Evolutionary conservation across 257 asterid species (phyloP).

Genomic region (Fraxinus pennsylvanica): DNA sequence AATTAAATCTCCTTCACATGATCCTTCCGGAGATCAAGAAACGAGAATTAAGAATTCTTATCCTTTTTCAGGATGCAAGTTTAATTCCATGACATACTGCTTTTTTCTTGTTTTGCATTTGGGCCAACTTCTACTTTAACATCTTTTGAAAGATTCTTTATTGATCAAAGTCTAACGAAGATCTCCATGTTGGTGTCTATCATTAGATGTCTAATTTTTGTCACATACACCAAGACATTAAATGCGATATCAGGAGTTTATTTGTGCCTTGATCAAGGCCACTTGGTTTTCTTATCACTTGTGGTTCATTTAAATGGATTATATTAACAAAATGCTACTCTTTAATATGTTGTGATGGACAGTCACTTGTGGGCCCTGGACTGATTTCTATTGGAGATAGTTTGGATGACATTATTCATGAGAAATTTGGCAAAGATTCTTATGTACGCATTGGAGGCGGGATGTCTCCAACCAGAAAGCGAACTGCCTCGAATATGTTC

Average conservation of each 20-base stretch:
- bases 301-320: not conserved
- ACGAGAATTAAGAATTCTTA: constrained; percentile 54
- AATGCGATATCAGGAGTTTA: not conserved
- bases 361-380: constrained; percentile 44
- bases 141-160: constrained; percentile 3
- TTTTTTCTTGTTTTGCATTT: constrained; percentile 3
- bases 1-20: constrained; percentile 57
- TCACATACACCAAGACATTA: not conserved
- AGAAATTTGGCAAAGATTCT: constrained; percentile 51
- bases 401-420: constrained; percentile 56
- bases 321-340: not conserved
- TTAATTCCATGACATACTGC: not conserved
- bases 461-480: constrained; percentile 31
- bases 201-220: not conserved
- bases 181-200: not conserved
- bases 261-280: constrained; percentile 6
- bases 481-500: constrained; percentile 33
- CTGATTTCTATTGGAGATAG: constrained; percentile 48
- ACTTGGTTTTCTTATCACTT: not conserved
- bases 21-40: constrained; percentile 50
- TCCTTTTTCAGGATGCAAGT: constrained; percentile 58
- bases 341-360: constrained; percentile 25
- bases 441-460: constrained; percentile 41
- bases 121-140: constrained; percentile 14
- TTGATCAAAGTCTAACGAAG: constrained; percentile 4